Evolutionary conservation across 352 stramenopile genomes (phyloP), one percentile per base, ranked within the genome.

Genomic region (Pythium aquatile): DNA sequence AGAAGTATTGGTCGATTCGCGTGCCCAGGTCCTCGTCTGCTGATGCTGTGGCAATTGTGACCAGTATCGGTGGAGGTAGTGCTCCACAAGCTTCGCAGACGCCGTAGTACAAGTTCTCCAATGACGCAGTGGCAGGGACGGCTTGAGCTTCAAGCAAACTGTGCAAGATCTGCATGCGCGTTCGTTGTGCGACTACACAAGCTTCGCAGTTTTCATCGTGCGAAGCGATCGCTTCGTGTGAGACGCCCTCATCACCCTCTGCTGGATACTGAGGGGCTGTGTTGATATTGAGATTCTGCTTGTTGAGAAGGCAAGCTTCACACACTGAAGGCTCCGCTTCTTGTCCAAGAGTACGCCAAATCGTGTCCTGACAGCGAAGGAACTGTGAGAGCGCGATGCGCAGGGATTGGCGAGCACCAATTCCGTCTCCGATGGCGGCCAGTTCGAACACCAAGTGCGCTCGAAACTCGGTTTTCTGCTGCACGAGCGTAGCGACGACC

Each of bases 381-480:
- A 79, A 83, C 6, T 83, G 67, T 0, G 77, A 86, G 0, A 87
- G 47, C 5, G 66, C 65, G 37, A 87, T 79, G 5, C 64, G 69
- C 16, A 86, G 26, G 7, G 69, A 77, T 26, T 86, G 76, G 6
- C 66, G 76, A 16, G 24, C 7, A 1, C 26, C 17, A 3, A 55
- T 29, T 2, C 13, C 16, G 53, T 56, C 5, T 61, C 48, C 16
- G 8, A 78, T 24, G 29, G 58, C 60, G 28, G 66, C 72, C 20
- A 86, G 28, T 55, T 87, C 75, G 29, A 90, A 57, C 1, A 85
- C 52, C 49, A 90, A 69, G 10, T 82, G 72, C 2, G 76, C 63
- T 5, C 78, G 75, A 55, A 82, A 90, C 52, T 87, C 75, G 1
- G 73, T 81, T 57, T 87, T 90, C 30, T 85, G 74, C 58, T 90